A percentile compares a stretch with the other conserved stretches of the same genome.
These are phyloP conservation scores for Geosmithia flava DNA, from an alignment of 2,329 filamentous ascomycete species.

Conservation along the genomic window DNA sequence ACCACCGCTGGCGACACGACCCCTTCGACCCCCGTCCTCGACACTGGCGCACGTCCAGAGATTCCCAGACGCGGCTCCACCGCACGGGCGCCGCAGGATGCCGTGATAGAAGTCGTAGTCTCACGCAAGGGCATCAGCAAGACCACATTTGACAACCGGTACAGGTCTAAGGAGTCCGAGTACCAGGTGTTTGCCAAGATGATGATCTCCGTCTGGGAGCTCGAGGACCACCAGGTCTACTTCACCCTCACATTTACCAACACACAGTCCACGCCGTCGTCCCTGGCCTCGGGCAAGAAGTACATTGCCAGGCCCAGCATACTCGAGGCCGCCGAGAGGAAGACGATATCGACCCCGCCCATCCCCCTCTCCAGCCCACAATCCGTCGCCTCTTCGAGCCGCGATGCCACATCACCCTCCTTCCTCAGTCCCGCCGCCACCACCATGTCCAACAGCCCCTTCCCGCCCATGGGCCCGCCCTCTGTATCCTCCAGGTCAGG, in stretches of 20 bases:
- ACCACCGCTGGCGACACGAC: slow-evolving; percentile 17
- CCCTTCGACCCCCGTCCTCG: no score
- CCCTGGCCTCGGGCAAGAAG: slow-evolving; percentile 20
- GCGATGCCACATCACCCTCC: slow-evolving; percentile 32
- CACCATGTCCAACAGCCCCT: slow-evolving; percentile 43
- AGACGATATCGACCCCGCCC: slow-evolving; percentile 20
- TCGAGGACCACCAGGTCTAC: slow-evolving; percentile 54
- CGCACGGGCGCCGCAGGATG: slow-evolving; percentile 36
- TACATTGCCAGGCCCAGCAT: slow-evolving; percentile 23
- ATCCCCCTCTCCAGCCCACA: slow-evolving; percentile 24
- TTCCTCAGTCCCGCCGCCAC: slow-evolving; percentile 38
- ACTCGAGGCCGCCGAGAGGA: slow-evolving; percentile 33
- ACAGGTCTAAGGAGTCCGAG: slow-evolving; percentile 20
- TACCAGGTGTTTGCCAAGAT: slow-evolving; percentile 51
- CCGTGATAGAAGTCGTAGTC: slow-evolving; percentile 56
- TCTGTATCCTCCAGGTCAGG: slow-evolving; percentile 38
- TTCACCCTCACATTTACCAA: slow-evolving; percentile 67
- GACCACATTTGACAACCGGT: slow-evolving; percentile 19
- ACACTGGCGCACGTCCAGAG: no score
- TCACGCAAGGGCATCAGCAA: slow-evolving; percentile 32
- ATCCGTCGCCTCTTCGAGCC: slow-evolving; percentile 33
- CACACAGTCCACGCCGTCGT: slow-evolving; percentile 27
- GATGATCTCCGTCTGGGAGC: slow-evolving; percentile 64
- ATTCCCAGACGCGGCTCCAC: slow-evolving; percentile 15
- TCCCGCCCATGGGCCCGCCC: slow-evolving; percentile 57